Evolutionary conservation across 108 stramenopile genomes (phyloP).

Genomic region (Heterococcus sp.): DNA sequence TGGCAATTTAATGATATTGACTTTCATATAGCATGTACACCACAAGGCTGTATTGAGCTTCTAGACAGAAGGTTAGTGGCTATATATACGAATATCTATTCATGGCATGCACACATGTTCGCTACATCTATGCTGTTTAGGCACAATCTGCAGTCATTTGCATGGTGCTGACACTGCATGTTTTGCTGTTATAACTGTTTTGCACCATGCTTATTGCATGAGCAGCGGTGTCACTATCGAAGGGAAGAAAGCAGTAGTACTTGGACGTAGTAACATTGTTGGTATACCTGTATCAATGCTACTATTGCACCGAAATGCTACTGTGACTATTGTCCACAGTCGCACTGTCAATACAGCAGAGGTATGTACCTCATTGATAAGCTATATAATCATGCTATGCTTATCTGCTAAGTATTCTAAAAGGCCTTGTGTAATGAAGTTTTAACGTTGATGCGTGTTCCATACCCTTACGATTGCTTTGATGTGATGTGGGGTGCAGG

Average conservation of each 20-base stretch:
- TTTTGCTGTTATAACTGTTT: too few relatives aligned
- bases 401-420: background rate
- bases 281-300: constrained; percentile 88
- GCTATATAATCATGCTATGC: background rate
- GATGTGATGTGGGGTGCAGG: background rate
- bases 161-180: too few relatives aligned
- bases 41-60: constrained; percentile 89
- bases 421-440: background rate
- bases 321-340: constrained; percentile 93
- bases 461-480: background rate
- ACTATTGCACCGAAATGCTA: constrained; percentile 77
- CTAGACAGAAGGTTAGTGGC: constrained; percentile 65
- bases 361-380: constrained; percentile 3
- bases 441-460: background rate
- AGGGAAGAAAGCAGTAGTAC: constrained; percentile 90
- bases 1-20: constrained; percentile 32
- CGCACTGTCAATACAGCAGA: constrained; percentile 65
- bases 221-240: constrained; percentile 64
- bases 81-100: background rate
- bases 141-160: too few relatives aligned
- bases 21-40: constrained; percentile 61
- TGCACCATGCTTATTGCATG: too few relatives aligned
- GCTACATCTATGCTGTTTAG: too few relatives aligned
- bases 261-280: constrained; percentile 76
- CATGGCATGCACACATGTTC: background rate